These are phyloP conservation scores for Starmerella cellae DNA, from an alignment of 805 yeast genomes.

Conservation along the genomic window DNA sequence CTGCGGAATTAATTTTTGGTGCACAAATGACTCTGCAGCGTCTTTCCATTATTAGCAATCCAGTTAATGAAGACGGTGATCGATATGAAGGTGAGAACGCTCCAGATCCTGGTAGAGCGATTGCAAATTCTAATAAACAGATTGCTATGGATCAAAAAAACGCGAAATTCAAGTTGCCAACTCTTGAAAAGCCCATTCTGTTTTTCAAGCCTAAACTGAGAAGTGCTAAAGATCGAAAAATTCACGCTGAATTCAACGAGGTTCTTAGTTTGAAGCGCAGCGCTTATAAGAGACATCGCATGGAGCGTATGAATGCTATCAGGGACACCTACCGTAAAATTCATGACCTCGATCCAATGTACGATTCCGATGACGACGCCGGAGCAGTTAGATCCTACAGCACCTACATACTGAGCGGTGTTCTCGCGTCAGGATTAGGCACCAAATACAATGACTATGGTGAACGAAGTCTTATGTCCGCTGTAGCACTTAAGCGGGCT, in stretches of 20 bases:
- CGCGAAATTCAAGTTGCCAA: neutral
- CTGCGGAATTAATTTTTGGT: conserved; percentile 34
- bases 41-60: conserved; percentile 24
- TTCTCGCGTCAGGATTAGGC: conserved; percentile 19
- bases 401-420: neutral
- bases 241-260: conserved; percentile 15
- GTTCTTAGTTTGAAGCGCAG: conserved; percentile 18
- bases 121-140: neutral
- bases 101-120: neutral
- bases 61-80: neutral
- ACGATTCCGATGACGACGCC: conserved; percentile 27
- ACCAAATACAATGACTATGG: conserved; percentile 15
- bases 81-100: neutral
- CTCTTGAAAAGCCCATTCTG: neutral
- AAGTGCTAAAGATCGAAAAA: conserved; percentile 15
- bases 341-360: conserved; percentile 23
- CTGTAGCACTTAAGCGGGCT: conserved; percentile 12
- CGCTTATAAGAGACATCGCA: conserved; percentile 18
- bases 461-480: conserved; percentile 10
- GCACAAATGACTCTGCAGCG: conserved; percentile 31
- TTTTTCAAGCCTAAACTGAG: conserved; percentile 8
- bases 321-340: conserved; percentile 24
- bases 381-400: neutral
- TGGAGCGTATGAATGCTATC: conserved; percentile 22
- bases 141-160: neutral